Evolutionary conservation across 1,284 basidiomycete genomes (phyloP), one percentile per base, ranked within the genome.

Genomic region (Moniliella sp.): DNA sequence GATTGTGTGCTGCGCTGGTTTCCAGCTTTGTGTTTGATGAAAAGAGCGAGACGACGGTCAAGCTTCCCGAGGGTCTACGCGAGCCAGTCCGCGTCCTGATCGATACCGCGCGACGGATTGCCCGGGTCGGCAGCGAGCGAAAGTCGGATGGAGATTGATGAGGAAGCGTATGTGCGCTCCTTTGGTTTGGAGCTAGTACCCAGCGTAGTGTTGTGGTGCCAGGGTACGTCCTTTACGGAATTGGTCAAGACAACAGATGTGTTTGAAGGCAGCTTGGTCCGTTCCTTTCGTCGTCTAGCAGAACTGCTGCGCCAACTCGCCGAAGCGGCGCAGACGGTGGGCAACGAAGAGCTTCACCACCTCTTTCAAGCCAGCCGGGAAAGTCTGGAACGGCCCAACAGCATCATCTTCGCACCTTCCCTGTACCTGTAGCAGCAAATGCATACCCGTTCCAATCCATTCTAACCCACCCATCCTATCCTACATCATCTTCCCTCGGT

Each of bases 131-230:
- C 80, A 18, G 82, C 82, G 1, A 78, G 79, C 47, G 91, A 97
- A 62, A 78, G 76, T 25, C 88, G 91, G 56, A 66, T 99, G 4
- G 65, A 75, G 0, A 60, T 97, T 23, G 74, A 80, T 34, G 88
- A 97, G 61, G 78, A 93, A 36, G 82, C 93, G 43, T 99, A 97
- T 57, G 82, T 99, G 1, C 69, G 74, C 36, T 78, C 76, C 11
- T 99, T 99, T 74, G 93, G 93, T 62, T 82, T 93, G 16, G 88
- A 94, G 57, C 91, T 91, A 1, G 79, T 82, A n/a, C 80, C 79
- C 17, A 97, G 78, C 3, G 88, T 97, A 13, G 69, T 86, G 36
- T 77, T 84, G 48, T 99, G 91, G 91, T 97, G 88, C 64, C 74
- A 81, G 18, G 91, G 91, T 1, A 79, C 82, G n/a, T 80, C 79